phyloP scores from a whole-genome alignment of 2,329 filamentous ascomycete species.

The Aureobasidium mangrovei region DNA sequence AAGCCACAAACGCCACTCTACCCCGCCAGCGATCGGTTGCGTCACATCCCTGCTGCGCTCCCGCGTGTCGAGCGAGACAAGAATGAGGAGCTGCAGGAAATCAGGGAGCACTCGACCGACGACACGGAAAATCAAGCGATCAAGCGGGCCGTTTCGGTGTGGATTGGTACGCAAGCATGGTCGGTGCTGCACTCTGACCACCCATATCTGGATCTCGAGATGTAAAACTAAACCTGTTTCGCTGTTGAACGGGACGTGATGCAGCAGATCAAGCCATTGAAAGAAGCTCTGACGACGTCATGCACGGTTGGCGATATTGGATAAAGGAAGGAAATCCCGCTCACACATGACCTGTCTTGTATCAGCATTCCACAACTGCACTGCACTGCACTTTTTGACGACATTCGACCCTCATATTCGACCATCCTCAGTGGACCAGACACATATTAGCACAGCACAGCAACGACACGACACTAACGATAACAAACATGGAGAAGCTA shows the following conservation, averaged over 20 bases:
- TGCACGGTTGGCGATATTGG: background rate
- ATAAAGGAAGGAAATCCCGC: background rate
- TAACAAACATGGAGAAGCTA: constrained; percentile 32
- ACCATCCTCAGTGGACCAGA: background rate
- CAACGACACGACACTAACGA: background rate
- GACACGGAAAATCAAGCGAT: background rate
- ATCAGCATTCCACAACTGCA: background rate
- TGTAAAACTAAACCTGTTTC: background rate
- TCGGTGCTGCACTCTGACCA: background rate
- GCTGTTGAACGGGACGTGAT: background rate
- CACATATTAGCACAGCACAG: background rate
- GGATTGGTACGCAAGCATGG: background rate
- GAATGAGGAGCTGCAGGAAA: background rate
- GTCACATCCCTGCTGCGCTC: constrained; percentile 6
- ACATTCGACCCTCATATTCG: background rate
- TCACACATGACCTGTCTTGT: background rate
- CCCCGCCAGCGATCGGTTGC: constrained; percentile 2
- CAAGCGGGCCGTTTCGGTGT: background rate
- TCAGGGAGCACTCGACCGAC: background rate
- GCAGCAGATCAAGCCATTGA: background rate
- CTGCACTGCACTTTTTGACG: background rate
- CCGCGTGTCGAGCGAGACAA: background rate
- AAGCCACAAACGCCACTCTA: constrained; percentile 1
- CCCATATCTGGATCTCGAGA: background rate
- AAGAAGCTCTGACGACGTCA: constrained; percentile 1